phyloP scores from a whole-genome alignment of 2,329 filamentous ascomycete species.

The Aureobasidium namibiae region DNA sequence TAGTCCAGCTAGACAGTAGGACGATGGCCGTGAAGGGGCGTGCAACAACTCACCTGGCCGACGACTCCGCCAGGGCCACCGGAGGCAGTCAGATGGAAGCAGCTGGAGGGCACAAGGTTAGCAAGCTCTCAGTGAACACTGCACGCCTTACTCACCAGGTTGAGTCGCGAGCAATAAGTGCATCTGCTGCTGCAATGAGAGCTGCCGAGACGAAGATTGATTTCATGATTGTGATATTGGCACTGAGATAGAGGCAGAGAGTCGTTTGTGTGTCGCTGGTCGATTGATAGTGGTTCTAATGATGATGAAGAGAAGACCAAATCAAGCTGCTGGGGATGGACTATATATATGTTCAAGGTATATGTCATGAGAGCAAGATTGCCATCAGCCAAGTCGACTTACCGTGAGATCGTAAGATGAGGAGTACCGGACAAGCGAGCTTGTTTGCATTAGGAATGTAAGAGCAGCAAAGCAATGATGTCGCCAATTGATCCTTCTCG shows the following conservation, averaged over 20 bases:
- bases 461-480: constrained; percentile 5
- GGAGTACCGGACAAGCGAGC: constrained; percentile 1
- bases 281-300: background rate
- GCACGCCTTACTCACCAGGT: constrained; percentile 23
- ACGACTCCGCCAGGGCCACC: constrained; percentile 45
- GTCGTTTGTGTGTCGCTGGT: background rate
- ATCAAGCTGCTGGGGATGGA: background rate
- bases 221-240: constrained; percentile 25
- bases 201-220: constrained; percentile 22
- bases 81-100: constrained; percentile 45
- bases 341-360: constrained; percentile 1
- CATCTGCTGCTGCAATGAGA: constrained; percentile 28
- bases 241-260: background rate
- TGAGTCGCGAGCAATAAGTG: constrained; percentile 30
- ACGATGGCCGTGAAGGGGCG: too few relatives aligned
- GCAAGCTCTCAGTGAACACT: background rate
- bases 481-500: background rate
- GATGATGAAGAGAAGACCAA: constrained; percentile 10
- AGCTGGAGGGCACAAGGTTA: constrained; percentile 23
- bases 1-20: too few relatives aligned
- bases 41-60: too few relatives aligned
- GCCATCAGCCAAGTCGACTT: background rate
- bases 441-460: constrained; percentile 11
- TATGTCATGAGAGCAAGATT: background rate
- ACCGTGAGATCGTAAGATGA: constrained; percentile 9